Evolutionary conservation across 176 grass and related monocot species (phyloP), one percentile per base, ranked within the genome.

Genomic region (Thalia dealbata): DNA sequence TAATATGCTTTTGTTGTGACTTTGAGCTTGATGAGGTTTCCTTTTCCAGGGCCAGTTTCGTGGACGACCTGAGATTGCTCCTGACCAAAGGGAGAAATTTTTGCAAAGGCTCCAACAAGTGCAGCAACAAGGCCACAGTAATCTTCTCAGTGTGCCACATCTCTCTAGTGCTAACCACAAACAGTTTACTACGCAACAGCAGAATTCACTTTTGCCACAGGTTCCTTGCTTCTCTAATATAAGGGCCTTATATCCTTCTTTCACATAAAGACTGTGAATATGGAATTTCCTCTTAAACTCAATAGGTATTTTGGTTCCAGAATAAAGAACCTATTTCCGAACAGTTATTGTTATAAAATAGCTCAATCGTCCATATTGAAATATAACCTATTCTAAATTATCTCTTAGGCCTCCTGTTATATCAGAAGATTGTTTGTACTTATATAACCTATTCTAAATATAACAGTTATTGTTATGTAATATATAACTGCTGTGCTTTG

Each of bases 201-300:
- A 85, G 78, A 99, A 88, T 72, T 60, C 88, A 61, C 88, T 99
- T 67, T 69, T 99, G 80, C 95, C 86, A 80, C 95, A 93, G 87
- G 95, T 93, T 55, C 22, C 61, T 80, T 54, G 55, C 59, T 60
- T 29, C 23, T 56, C 32, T 29, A 30, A 70, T 48, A 35, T 58
- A n/a, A 56, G 22, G 7, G 22, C 21, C 19, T 58, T n/a, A n/a
- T 58, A 7, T n/a, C n/a, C 19, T n/a, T n/a, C 19, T 58, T n/a
- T 19, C 16, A n/a, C 22, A 14, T 58, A 7, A 7, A 10, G 45
- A 8, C 11, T 9, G 1, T 58, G 18, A 55, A 55, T 38, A 38
- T 38, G 32, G 32, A 38, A 38, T 38, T 38, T 38, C 32, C 32
- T 38, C 32, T 38, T 38, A 38, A 38, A 38, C 4, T 38, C 32